Percentiles rank a stretch among this genome's conserved stretches.
Evolutionary conservation across 495 filamentous ascomycete species (phyloP).

Genomic region (Penicillium desertorum): DNA sequence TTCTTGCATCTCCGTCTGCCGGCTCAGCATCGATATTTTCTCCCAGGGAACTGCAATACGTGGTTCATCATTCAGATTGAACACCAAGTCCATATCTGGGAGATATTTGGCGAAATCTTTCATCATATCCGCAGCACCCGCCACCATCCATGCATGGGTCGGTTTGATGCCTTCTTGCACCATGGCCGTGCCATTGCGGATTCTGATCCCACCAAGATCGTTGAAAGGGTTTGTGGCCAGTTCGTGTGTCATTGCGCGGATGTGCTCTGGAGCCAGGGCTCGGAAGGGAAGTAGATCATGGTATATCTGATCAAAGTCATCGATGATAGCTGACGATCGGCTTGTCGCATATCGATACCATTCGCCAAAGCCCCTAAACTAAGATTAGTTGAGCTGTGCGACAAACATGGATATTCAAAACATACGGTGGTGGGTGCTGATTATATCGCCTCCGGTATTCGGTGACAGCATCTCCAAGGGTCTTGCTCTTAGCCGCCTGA

Average conservation of each 20-base stretch:
- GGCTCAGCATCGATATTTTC: constrained; percentile 43
- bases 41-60: constrained; percentile 70
- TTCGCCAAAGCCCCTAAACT: constrained; percentile 45
- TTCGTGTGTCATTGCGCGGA: constrained; percentile 51
- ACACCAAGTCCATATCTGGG: constrained; percentile 76
- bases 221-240: constrained; percentile 50
- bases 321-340: constrained; percentile 64
- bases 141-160: constrained; percentile 57
- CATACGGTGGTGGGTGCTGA: constrained; percentile 51
- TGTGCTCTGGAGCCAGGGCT: constrained; percentile 59
- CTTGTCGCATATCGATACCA: constrained; percentile 73
- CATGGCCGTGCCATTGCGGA: constrained; percentile 46
- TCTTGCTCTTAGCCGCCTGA: constrained; percentile 38
- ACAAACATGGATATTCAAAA: background rate
- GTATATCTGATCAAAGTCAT: constrained; percentile 74
- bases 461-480: constrained; percentile 38
- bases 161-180: constrained; percentile 48
- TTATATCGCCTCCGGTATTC: constrained; percentile 47
- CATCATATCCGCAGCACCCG: constrained; percentile 62
- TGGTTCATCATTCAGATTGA: constrained; percentile 79
- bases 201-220: constrained; percentile 48
- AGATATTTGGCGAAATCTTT: constrained; percentile 66
- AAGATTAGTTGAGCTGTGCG: constrained; percentile 12
- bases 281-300: constrained; percentile 72
- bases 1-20: constrained; percentile 33